Evolutionary conservation across 495 filamentous ascomycete species (phyloP).

Genomic region (Neurospora sp.): DNA sequence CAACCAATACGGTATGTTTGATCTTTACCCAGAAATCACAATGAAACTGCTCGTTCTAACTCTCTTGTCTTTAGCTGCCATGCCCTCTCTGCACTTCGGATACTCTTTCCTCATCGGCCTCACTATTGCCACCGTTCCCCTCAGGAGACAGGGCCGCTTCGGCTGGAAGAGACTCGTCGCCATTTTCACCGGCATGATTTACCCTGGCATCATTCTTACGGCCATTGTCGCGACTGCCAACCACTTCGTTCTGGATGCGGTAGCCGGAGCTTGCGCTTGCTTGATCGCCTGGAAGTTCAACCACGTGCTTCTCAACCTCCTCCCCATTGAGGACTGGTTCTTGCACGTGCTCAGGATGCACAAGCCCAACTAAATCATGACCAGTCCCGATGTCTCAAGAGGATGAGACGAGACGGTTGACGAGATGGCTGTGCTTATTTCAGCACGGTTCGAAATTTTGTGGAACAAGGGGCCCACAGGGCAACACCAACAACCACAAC

Average conservation of each 20-base stretch:
- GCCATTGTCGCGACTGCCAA: slow-evolving; percentile 67
- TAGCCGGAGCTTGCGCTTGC: slow-evolving; percentile 44
- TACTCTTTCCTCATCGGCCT: slow-evolving; percentile 68
- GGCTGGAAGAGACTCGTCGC: slow-evolving; percentile 20
- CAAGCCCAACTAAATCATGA: slow-evolving; percentile 12
- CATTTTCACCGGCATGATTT: slow-evolving; percentile 47
- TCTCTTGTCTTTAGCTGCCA: slow-evolving; percentile 41
- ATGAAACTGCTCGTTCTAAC: not conserved
- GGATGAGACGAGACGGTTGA: not conserved
- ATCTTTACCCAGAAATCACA: not conserved
- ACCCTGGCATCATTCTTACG: slow-evolving; percentile 53
- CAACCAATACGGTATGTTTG: slow-evolving; percentile 29
- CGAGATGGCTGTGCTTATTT: not conserved
- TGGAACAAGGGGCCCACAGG: not conserved
- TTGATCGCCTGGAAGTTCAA: slow-evolving; percentile 21
- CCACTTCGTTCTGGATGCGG: slow-evolving; percentile 63
- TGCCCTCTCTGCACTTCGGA: slow-evolving; percentile 74
- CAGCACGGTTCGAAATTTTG: not conserved
- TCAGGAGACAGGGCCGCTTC: slow-evolving; percentile 14
- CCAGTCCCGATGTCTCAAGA: not conserved
- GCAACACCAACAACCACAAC: not conserved
- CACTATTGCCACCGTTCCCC: slow-evolving; percentile 44
- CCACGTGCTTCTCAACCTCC: slow-evolving; percentile 16
- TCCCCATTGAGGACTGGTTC: slow-evolving; percentile 23
- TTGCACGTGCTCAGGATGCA: slow-evolving; percentile 18